Evolutionary conservation across 2,329 filamentous ascomycete genomes (phyloP).

Genomic region (Fusarium acutatum): DNA sequence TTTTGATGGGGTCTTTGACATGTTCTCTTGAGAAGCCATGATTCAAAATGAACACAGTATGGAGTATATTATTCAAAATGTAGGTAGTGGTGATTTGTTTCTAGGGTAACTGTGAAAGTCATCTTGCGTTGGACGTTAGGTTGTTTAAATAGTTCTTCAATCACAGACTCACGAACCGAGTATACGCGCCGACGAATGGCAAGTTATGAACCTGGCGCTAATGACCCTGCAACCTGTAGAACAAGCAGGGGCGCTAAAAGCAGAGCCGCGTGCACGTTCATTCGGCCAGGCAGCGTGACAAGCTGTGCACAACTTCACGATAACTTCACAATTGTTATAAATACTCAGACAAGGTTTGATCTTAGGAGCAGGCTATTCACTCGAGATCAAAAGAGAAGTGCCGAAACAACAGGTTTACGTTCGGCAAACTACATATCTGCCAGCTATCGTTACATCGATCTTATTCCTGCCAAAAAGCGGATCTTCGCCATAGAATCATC

Average conservation of each 20-base stretch:
- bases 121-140: no score
- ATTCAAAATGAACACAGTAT: background rate
- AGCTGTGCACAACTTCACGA: background rate
- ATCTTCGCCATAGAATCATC: no score
- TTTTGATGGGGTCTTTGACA: background rate
- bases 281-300: background rate
- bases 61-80: background rate
- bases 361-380: no score
- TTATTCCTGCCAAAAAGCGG: no score
- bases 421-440: no score
- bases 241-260: background rate
- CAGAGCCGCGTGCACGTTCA: background rate
- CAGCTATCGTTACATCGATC: no score
- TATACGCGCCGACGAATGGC: background rate
- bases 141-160: background rate
- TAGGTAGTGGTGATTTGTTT: rapidly evolving
- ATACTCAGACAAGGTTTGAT: no score
- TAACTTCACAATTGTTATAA: no score
- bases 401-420: no score
- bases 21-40: background rate
- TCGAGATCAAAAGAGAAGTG: no score
- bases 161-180: rapidly evolving
- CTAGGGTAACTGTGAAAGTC: background rate
- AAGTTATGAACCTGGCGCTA: background rate
- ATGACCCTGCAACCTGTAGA: rapidly evolving